Percentiles rank a stretch among this genome's conserved stretches.
These are phyloP conservation scores for Orobanche coerulescens DNA, from an alignment of 257 asterid genomes.

Conservation along the genomic window DNA sequence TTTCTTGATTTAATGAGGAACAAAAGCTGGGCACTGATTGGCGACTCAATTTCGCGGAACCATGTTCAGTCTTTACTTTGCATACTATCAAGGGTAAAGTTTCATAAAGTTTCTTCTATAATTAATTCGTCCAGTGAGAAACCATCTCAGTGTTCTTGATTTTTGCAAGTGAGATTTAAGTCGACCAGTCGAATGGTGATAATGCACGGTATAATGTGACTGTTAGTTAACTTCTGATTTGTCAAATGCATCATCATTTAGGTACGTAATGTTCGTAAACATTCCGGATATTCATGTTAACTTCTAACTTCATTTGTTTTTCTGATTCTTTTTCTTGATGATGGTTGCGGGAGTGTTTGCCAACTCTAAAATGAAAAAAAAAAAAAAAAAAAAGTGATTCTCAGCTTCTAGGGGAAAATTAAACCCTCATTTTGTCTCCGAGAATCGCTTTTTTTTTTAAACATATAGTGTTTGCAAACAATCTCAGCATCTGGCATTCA, in stretches of 20 bases:
- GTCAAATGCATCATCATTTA: no score
- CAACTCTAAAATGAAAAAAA: no score
- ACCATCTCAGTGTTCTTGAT: not conserved
- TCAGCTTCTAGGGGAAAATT: no score
- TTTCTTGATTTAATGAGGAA: slow-evolving; percentile 66
- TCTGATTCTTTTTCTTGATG: not conserved
- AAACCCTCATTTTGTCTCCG: no score
- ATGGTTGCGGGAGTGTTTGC: no score
- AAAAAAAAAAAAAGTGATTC: no score
- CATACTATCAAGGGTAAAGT: slow-evolving; percentile 58
- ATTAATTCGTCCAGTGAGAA: not conserved
- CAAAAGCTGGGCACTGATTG: slow-evolving; percentile 61
- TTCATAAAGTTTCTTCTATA: not conserved
- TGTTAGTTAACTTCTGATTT: not conserved
- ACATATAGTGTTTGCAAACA: no score
- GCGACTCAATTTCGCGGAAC: slow-evolving; percentile 81
- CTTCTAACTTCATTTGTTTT: not conserved
- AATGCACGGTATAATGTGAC: no score
- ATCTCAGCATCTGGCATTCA: not conserved
- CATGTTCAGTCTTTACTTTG: slow-evolving; percentile 74
- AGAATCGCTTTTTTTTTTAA: no score
- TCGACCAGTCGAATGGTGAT: no score
- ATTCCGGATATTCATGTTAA: not conserved
- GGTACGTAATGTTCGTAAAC: not conserved
- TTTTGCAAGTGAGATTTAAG: no score